A percentile compares a stretch with the other conserved stretches of the same genome.
phyloP scores from a whole-genome alignment of 352 stramenopile species.

The Phytophthora capsici region DNA sequence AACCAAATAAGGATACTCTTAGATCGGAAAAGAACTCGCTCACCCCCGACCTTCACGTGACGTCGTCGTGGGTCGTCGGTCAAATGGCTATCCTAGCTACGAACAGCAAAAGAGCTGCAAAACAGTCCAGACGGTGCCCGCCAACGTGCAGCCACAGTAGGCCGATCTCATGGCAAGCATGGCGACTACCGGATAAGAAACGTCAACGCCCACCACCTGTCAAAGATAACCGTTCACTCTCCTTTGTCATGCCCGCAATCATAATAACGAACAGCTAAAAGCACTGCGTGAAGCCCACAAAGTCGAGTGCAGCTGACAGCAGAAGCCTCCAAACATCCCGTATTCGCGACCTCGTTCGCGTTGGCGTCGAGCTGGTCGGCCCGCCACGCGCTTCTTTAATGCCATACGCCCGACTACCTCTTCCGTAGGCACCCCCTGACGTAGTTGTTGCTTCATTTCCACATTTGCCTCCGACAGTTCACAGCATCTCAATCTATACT shows the following conservation, averaged over 20 bases:
- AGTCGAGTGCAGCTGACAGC: background rate
- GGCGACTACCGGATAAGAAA: conserved; percentile 12
- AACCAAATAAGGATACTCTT: no score
- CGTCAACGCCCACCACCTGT: background rate
- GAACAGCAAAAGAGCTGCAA: conserved; percentile 3
- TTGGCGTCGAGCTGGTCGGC: background rate
- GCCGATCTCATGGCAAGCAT: background rate
- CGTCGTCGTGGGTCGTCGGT: background rate
- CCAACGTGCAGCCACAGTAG: background rate
- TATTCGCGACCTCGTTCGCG: background rate
- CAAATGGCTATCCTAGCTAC: background rate
- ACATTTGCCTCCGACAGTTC: background rate
- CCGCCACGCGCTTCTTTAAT: background rate
- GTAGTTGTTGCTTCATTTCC: background rate
- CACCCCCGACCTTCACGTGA: background rate
- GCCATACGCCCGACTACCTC: conserved; percentile 4
- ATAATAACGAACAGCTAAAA: background rate
- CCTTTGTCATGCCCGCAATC: conserved; percentile 7
- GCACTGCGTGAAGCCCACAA: background rate
- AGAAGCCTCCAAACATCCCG: background rate
- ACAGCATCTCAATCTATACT: background rate
- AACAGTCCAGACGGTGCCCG: background rate
- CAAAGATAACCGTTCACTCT: background rate
- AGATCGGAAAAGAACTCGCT: no score
- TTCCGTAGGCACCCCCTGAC: background rate